Conservation (phyloP, 139 green algal genomes). For the Chlamydomonas incerta region DNA sequence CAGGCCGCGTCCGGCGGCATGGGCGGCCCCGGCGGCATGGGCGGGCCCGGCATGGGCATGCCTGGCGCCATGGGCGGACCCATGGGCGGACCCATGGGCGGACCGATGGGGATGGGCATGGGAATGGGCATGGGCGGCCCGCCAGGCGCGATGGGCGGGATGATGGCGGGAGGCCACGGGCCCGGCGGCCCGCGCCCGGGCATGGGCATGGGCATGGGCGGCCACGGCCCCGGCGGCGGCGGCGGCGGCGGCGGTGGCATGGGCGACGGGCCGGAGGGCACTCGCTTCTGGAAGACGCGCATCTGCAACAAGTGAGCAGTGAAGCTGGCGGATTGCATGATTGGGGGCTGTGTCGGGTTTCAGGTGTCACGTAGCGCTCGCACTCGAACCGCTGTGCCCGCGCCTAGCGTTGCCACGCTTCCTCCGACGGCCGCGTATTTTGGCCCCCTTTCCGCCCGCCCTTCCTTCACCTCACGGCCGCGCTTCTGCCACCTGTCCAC, state of each 20-base stretch:
- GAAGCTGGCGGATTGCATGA: too few relatives aligned
- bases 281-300: conserved; percentile 56
- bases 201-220: conserved; percentile 2
- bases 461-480: not conserved
- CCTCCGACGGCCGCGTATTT: too few relatives aligned
- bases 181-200: too few relatives aligned
- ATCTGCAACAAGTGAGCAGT: conserved; percentile 70
- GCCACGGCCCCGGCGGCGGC: not conserved
- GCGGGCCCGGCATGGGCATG: conserved; percentile 14
- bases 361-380: too few relatives aligned
- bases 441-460: too few relatives aligned
- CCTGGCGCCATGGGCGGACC: conserved; percentile 12
- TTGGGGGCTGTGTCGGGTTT: too few relatives aligned
- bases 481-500: too few relatives aligned
- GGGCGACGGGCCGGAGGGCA: not conserved
- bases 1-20: not conserved
- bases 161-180: conserved; percentile 1
- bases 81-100: conserved; percentile 12
- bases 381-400: too few relatives aligned
- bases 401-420: too few relatives aligned
- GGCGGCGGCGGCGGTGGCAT: not conserved
- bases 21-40: not conserved
- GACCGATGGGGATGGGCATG: not conserved
- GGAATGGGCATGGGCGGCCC: conserved; percentile 14
- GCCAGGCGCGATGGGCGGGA: too few relatives aligned